Percentiles rank a stretch among this genome's conserved stretches.
phyloP scores from a whole-genome alignment of 2,329 filamentous ascomycete species.

The Aaosphaeria arxii region DNA sequence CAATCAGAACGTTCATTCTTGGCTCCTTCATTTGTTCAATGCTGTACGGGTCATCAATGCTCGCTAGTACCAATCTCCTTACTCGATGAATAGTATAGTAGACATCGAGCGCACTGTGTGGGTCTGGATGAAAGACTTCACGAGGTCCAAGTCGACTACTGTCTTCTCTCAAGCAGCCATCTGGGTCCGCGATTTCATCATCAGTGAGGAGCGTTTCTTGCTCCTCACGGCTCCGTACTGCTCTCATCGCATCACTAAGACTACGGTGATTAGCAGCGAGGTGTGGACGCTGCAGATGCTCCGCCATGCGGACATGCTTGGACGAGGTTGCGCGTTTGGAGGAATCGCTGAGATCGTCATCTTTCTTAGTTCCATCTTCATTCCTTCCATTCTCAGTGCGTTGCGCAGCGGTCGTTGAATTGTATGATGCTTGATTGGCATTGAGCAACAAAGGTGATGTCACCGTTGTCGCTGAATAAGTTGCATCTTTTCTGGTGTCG shows the following conservation, averaged over 20 bases:
- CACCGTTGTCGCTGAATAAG: neutral
- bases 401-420: no score
- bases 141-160: constrained; percentile 32
- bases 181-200: constrained; percentile 42
- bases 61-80: constrained; percentile 45
- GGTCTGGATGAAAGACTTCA: constrained; percentile 47
- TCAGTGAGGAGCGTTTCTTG: constrained; percentile 47
- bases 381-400: neutral
- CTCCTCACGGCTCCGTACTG: constrained; percentile 45
- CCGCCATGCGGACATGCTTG: constrained; percentile 14
- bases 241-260: constrained; percentile 35
- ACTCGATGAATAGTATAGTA: constrained; percentile 75
- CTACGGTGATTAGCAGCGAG: constrained; percentile 29
- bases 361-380: neutral
- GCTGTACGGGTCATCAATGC: constrained; percentile 62
- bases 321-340: neutral
- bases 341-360: neutral
- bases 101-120: constrained; percentile 64
- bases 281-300: constrained; percentile 32
- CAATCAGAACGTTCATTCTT: constrained; percentile 75
- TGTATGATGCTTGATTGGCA: no score
- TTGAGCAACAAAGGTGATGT: neutral
- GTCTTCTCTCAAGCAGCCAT: constrained; percentile 43
- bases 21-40: constrained; percentile 76
- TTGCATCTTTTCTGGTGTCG: neutral